Evolutionary conservation across 306 rosid species (phyloP), one percentile per base, ranked within the genome.

Genomic region (Dalbergia cultrata): DNA sequence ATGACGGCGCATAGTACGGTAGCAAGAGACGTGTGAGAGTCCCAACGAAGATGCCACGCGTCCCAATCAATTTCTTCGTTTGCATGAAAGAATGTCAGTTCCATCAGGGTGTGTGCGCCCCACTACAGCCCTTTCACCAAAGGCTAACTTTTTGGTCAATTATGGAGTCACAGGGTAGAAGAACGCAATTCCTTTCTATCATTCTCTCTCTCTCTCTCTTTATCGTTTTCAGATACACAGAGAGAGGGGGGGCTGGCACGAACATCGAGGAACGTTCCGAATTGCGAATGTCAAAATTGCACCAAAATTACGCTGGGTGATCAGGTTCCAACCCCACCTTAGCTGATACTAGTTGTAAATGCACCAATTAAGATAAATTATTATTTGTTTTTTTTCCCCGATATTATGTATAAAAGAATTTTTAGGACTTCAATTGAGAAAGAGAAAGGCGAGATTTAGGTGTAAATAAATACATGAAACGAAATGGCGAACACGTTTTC

Each of bases 221-320:
- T 4, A 5, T 37, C 61, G 7, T 61, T 67, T 58, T 47, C 18
- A 45, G 7, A 17, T 5, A 1, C 3, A 7, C 6, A 16, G 33
- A 53, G 17, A 77, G 3, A 41, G 34, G 21, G 56, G 18, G 18
- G n/a, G n/a, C n/a, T n/a, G n/a, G 44, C 62, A 44, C 75, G 62
- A 31, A 2, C 26, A 72, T 64, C 59, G 11, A 73, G 67, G 69
- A 80, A 81, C 64, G 76, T 81, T 81, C 80, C 56, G 68, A 81
- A 19, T 8, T 13, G 9, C 64, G 34, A 14, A 33, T 34, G 45
- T 66, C 75, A 57, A 72, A 7, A 17, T 7, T 1, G 41, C 65
- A 65, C 37, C 16, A 34, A 43, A 43, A 43, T 8, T 43, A 43
- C 31, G 31, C 31, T 26, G 31, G 31, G 3, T 26, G 31, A 26